Conservation (phyloP, 352 stramenopile genomes). For the Globisporangium cederbergense region DNA sequence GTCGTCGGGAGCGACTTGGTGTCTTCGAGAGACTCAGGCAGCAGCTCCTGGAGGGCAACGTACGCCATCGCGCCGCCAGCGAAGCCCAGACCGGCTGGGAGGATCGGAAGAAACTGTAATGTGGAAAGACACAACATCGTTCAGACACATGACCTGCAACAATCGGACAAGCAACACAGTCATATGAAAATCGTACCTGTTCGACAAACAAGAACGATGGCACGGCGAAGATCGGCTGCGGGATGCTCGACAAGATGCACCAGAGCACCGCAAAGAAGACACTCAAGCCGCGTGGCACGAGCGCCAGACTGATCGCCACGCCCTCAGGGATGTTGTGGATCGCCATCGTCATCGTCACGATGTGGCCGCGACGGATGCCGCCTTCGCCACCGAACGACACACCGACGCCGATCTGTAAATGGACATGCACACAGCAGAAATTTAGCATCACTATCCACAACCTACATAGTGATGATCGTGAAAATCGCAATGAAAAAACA, state of each 20-base stretch:
- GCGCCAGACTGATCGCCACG: slow-evolving; percentile 93
- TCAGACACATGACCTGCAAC: background rate
- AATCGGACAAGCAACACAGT: background rate
- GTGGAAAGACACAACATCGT: background rate
- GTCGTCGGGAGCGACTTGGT: slow-evolving; percentile 76
- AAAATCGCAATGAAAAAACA: slow-evolving; percentile 11
- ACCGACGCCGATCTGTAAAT: slow-evolving; percentile 88
- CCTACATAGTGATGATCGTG: background rate
- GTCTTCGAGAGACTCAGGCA: slow-evolving; percentile 82
- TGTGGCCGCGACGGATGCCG: slow-evolving; percentile 92
- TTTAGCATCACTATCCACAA: background rate
- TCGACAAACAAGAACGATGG: slow-evolving; percentile 92
- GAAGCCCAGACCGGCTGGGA: slow-evolving; percentile 95
- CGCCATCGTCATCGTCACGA: slow-evolving; percentile 96
- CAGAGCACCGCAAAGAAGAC: slow-evolving; percentile 84
- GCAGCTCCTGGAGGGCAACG: slow-evolving; percentile 88
- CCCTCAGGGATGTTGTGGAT: slow-evolving; percentile 99
- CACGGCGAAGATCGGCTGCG: slow-evolving; percentile 97
- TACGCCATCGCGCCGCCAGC: slow-evolving; percentile 96
- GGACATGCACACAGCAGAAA: background rate
- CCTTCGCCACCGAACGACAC: slow-evolving; percentile 95
- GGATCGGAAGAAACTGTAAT: slow-evolving; percentile 91
- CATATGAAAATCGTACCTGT: slow-evolving; percentile 24
- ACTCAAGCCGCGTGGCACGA: slow-evolving; percentile 92
- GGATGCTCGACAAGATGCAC: slow-evolving; percentile 90